Evolutionary conservation across 371 early-diverging fungal species (phyloP).

Genomic region (Mucor circinelloides): DNA sequence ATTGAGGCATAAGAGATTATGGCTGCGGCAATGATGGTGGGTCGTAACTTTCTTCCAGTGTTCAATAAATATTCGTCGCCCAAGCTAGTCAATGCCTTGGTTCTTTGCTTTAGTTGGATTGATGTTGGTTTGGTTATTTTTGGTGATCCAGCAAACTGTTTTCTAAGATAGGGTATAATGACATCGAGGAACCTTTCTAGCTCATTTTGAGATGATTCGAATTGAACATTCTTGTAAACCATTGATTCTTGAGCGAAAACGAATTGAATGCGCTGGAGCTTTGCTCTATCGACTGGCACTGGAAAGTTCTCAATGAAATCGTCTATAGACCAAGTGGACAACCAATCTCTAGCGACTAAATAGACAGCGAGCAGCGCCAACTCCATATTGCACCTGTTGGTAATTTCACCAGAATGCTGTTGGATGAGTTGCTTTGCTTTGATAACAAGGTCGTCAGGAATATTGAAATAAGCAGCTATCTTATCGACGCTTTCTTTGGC

Average conservation of each 20-base stretch:
- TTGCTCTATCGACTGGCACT: not conserved
- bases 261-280: not conserved
- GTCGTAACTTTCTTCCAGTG: not conserved
- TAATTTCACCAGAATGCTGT: not conserved
- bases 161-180: not conserved
- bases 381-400: not conserved
- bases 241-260: not conserved
- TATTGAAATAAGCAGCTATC: not conserved
- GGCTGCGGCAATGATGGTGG: not conserved
- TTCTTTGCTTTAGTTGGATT: not conserved
- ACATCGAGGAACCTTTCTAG: not conserved
- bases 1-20: not conserved
- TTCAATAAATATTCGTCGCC: not conserved
- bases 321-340: not conserved
- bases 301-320: constrained; percentile 6
- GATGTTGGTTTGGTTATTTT: not conserved
- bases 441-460: not conserved
- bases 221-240: not conserved
- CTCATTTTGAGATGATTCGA: not conserved
- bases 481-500: not conserved
- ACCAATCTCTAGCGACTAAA: not conserved
- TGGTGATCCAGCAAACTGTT: not conserved
- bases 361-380: not conserved
- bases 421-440: not conserved
- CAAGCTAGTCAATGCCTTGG: not conserved